A percentile compares a stretch with the other conserved stretches of the same genome.
These are phyloP conservation scores for Entamoeba invadens DNA, from an alignment of 208 protist species.

Conservation along the genomic window DNA sequence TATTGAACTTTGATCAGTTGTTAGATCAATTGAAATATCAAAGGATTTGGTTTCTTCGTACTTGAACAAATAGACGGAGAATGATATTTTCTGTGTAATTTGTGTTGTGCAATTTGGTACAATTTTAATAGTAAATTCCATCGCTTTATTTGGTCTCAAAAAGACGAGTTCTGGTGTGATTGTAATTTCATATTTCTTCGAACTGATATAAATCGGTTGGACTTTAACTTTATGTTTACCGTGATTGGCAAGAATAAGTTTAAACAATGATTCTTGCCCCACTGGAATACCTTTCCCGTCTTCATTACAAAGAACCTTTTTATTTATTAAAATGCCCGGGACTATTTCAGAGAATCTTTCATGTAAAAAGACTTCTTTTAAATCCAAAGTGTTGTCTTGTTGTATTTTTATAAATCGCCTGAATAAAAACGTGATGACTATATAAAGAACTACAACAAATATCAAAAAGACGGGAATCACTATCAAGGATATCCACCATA, in stretches of 20 bases:
- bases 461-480: not conserved
- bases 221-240: not conserved
- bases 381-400: not conserved
- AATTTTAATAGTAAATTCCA: not conserved
- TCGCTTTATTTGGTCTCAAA: not conserved
- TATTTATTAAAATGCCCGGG: not conserved
- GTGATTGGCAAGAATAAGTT: not conserved
- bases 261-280: not conserved
- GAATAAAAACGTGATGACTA: not conserved
- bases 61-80: not conserved
- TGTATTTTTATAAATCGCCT: not conserved
- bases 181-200: not conserved
- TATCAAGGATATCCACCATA: not conserved
- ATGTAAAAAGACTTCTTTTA: not conserved
- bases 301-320: not conserved
- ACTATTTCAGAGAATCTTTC: not conserved
- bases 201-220: not conserved
- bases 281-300: not conserved
- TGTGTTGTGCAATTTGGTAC: not conserved
- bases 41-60: not conserved
- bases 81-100: not conserved
- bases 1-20: not conserved
- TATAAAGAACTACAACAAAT: not conserved
- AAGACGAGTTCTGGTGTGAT: not conserved
- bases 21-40: not conserved